A percentile compares a stretch with the other conserved stretches of the same genome.
Conservation (phyloP, 1,284 basidiomycete species). For the Tilletia indica region DNA sequence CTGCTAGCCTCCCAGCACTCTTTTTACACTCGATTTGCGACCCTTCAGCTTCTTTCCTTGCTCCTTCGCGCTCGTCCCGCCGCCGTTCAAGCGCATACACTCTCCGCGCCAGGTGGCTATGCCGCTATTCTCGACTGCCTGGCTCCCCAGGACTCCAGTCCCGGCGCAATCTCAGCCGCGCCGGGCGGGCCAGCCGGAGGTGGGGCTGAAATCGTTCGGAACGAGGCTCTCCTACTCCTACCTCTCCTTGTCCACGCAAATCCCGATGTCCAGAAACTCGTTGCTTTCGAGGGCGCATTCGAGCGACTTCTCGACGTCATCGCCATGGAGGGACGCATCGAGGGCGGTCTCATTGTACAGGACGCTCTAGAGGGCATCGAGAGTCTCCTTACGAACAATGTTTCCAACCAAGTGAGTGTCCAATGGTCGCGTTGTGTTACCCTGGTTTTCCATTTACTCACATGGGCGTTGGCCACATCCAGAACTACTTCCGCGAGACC, state of each 20-base stretch:
- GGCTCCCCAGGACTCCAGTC: conserved; percentile 55
- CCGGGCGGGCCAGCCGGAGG: conserved; percentile 25
- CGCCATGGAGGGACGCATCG: conserved; percentile 81
- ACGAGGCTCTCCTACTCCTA: conserved; percentile 68
- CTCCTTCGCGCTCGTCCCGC: conserved; percentile 68
- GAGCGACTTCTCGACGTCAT: conserved; percentile 91
- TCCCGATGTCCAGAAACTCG: conserved; percentile 91
- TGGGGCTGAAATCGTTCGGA: conserved; percentile 52
- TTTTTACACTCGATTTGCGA: conserved; percentile 84
- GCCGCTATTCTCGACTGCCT: conserved; percentile 65
- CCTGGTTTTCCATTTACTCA: neutral
- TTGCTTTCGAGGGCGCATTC: conserved; percentile 95
- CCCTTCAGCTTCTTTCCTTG: conserved; percentile 81
- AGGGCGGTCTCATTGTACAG: conserved; percentile 78
- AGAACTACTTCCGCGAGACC: conserved; percentile 97
- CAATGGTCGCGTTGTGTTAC: neutral
- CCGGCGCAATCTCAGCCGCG: conserved; percentile 60
- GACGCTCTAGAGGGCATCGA: conserved; percentile 83
- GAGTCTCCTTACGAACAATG: conserved; percentile 82
- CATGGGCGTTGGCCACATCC: neutral
- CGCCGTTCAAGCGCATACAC: conserved; percentile 80
- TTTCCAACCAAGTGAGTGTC: conserved; percentile 78
- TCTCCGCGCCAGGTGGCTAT: conserved; percentile 76
- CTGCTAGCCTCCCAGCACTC: conserved; percentile 59
- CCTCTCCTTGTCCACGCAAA: conserved; percentile 80